phyloP scores from a whole-genome alignment of 805 yeast genomes.

The Schwanniomyces yamadae region DNA sequence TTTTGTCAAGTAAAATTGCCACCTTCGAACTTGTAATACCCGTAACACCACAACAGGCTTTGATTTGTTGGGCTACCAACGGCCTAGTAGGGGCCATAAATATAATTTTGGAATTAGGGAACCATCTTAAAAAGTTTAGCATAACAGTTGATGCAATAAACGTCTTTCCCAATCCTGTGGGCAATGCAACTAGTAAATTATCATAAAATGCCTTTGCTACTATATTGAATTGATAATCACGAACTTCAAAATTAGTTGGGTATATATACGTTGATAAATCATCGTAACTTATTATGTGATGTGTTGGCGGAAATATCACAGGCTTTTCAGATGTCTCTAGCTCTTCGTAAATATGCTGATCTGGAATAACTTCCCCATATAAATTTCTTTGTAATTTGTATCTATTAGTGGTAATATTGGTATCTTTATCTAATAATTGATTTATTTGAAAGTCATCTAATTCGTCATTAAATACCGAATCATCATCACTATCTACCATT shows the following conservation, averaged over 20 bases:
- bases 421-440: slow-evolving; percentile 1
- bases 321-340: neutral
- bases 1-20: slow-evolving; percentile 71
- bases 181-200: slow-evolving; percentile 84
- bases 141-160: slow-evolving; percentile 93
- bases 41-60: slow-evolving; percentile 84
- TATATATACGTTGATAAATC: slow-evolving; percentile 54
- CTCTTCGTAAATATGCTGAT: slow-evolving; percentile 6
- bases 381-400: slow-evolving; percentile 9
- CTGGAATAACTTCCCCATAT: slow-evolving; percentile 10
- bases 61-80: slow-evolving; percentile 91
- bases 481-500: slow-evolving; percentile 10
- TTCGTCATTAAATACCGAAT: slow-evolving; percentile 14
- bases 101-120: slow-evolving; percentile 70
- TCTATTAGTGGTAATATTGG: neutral
- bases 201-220: slow-evolving; percentile 68
- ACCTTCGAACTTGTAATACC: slow-evolving; percentile 78
- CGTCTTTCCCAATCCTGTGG: slow-evolving; percentile 97
- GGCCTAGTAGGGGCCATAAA: slow-evolving; percentile 98
- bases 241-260: slow-evolving; percentile 78
- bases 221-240: slow-evolving; percentile 88
- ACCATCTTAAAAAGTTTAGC: slow-evolving; percentile 88
- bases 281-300: slow-evolving; percentile 23
- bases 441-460: slow-evolving; percentile 10
- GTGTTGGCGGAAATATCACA: slow-evolving; percentile 17